These are phyloP conservation scores for Leccinum sublutescens DNA, from an alignment of 768 basidiomycete species.

Conservation along the genomic window DNA sequence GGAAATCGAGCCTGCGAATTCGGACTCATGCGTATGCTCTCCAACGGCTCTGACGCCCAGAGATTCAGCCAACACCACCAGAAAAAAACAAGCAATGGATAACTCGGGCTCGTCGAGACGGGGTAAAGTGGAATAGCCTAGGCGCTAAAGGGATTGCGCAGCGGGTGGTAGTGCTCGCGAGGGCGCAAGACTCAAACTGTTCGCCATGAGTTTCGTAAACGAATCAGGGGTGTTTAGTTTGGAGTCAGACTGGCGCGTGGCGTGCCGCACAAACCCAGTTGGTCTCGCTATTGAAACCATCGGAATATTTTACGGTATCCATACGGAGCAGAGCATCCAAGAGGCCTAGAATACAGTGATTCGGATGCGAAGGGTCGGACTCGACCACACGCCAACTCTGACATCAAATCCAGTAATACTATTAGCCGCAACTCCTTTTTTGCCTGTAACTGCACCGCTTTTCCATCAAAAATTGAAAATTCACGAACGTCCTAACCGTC, in stretches of 20 bases:
- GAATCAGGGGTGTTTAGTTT: neutral
- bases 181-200: neutral
- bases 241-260: neutral
- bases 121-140: neutral
- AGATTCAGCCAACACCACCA: neutral
- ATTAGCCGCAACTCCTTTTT: no score
- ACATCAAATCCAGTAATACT: no score
- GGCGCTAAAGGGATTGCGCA: neutral
- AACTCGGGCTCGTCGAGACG: neutral
- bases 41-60: neutral
- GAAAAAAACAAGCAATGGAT: neutral
- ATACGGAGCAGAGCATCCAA: no score
- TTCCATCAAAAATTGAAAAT: no score
- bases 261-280: neutral
- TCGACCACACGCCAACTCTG: no score
- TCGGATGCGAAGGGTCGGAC: no score
- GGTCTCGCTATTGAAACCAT: no score
- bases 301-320: no score
- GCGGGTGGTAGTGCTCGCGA: neutral
- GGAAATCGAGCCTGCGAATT: slow-evolving; percentile 6
- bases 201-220: neutral
- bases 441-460: no score
- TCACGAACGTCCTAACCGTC: no score
- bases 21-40: slow-evolving; percentile 9
- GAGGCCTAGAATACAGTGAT: no score